Base-by-base conservation (phyloP, 2,329 filamentous ascomycete species). In the Drechslerella dactyloides region DNA sequence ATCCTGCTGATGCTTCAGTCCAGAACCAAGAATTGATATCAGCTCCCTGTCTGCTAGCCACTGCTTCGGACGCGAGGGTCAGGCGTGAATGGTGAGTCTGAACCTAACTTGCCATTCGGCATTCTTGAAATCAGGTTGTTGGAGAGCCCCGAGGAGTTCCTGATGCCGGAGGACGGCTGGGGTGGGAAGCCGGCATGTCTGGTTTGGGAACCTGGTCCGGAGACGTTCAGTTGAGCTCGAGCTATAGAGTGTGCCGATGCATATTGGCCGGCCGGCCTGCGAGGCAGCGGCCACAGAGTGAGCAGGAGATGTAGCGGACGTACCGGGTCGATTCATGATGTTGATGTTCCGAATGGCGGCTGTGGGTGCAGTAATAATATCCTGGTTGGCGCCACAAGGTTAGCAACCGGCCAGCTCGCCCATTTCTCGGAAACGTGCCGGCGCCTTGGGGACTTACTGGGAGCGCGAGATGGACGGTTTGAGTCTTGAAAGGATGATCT, bases 71-170 rank as follows among this genome's bases (percentile, higher is more conserved):
- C 30, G 55, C 46, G 21, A 13, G 48, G 23, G 5, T 30, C 23
- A 23, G 30, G 19, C n/a, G 24, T 17, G 51, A 35, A 35, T 27
- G 23, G 42, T 60, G 54, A 30, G 30, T 53, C 37, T 42, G 44
- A 62, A 73, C 69, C 62, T 73, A 73, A 51, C 52, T 73, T 73
- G 56, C 62, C 58, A 24, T 68, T 73, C 57, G 69, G 66, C 58
- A 73, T 66, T 24, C 69, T 73, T 19, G 69, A 68, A 44, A 73
- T 65, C 33, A 65, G 44, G 15, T 57, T 65, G 21, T 60, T 68
- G 33, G 63, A 68, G 24, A 53, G 35, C 33, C 69, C 57, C 48
- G 69, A 63, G 21, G 69, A 54, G 57, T 57, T 62, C 53, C 69
- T 61, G 21, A 73, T 50, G 13, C 53, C 54, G 40, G 69, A 66